Conservation (phyloP, 345 rosid genomes). For the Psidium friedrichsthalianum region DNA sequence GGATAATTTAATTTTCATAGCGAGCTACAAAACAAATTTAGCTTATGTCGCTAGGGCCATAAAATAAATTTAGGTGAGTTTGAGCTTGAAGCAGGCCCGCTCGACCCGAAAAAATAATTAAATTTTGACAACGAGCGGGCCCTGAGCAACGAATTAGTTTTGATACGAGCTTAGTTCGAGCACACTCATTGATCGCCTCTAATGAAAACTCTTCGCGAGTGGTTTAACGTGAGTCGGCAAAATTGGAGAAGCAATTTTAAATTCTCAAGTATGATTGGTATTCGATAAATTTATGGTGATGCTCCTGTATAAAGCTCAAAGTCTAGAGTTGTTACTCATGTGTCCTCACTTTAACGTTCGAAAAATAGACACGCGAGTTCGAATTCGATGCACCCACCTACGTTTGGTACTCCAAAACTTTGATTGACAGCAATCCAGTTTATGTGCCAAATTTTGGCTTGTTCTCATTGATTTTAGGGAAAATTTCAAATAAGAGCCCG, state of each 20-base stretch:
- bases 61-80: background rate
- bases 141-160: rapidly evolving
- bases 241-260: background rate
- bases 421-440: background rate
- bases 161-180: rapidly evolving
- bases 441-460: too few species aligned
- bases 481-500: too few species aligned
- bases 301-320: background rate
- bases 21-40: too few species aligned
- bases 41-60: background rate
- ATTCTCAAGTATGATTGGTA: background rate
- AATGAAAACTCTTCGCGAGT: background rate
- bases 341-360: background rate
- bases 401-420: background rate
- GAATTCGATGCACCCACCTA: background rate
- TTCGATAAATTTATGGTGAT: background rate
- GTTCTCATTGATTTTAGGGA: too few species aligned
- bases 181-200: background rate
- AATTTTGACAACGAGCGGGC: background rate
- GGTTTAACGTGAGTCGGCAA: too few species aligned
- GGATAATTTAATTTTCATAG: background rate
- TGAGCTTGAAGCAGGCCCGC: background rate
- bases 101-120: rapidly evolving
- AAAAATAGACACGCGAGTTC: background rate
- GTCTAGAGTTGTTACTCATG: background rate